A percentile compares a stretch with the other conserved stretches of the same genome.
Conservation (phyloP, 2,329 filamentous ascomycete genomes). For the Setomelanomma holmii region DNA sequence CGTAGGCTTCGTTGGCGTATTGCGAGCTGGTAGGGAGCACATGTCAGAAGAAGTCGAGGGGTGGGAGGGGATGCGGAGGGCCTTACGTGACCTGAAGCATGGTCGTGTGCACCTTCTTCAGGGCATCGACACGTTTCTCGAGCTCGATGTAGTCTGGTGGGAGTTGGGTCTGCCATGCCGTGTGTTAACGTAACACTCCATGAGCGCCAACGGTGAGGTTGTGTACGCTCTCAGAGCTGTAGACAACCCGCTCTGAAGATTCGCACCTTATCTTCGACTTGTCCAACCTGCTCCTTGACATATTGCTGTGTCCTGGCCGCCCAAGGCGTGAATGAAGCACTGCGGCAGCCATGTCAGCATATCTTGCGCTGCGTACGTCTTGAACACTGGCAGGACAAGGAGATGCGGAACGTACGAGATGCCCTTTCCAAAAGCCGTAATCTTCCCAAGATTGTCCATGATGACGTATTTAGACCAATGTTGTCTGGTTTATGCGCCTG, state of each 20-base stretch:
- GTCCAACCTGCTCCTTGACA: conserved; percentile 96
- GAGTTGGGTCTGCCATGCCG: conserved; percentile 77
- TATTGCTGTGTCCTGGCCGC: conserved; percentile 94
- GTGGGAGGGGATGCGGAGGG: conserved; percentile 6
- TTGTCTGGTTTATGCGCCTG: conserved; percentile 5
- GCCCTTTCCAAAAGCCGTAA: conserved; percentile 74
- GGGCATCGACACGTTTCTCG: conserved; percentile 96
- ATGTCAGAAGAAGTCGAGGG: conserved; percentile 20
- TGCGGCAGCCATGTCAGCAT: conserved; percentile 59
- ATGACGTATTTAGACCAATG: conserved; percentile 12
- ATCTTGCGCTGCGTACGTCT: conserved; percentile 22
- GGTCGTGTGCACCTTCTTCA: conserved; percentile 97
- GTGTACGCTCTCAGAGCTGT: background rate
- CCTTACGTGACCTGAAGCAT: conserved; percentile 93
- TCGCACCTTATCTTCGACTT: conserved; percentile 87
- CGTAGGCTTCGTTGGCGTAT: conserved; percentile 86
- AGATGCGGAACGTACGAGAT: conserved; percentile 61
- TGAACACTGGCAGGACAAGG: conserved; percentile 3
- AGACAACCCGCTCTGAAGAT: background rate
- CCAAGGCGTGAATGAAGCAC: conserved; percentile 88
- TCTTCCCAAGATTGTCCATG: conserved; percentile 79
- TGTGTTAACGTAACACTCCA: conserved; percentile 24
- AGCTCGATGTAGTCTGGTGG: conserved; percentile 97
- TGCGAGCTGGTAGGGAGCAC: conserved; percentile 69
- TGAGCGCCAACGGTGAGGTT: background rate